Evolutionary conservation across 2,329 filamentous ascomycete genomes (phyloP).

Genomic region (Cladosporium sp.): DNA sequence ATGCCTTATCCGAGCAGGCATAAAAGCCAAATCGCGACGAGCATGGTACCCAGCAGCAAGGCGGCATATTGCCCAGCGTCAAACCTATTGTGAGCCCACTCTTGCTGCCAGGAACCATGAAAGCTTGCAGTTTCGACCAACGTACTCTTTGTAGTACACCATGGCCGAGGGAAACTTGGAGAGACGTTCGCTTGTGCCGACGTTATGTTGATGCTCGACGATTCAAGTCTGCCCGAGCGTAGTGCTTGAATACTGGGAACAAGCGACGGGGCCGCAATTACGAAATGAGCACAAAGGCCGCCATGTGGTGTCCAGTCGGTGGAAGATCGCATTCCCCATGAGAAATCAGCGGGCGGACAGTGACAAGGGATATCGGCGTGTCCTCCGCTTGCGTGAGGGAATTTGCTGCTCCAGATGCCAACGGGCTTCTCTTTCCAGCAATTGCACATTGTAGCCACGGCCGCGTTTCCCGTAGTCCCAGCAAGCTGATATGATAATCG

Average conservation of each 20-base stretch:
- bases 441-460: background rate
- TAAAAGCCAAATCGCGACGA: background rate
- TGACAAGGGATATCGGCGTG: background rate
- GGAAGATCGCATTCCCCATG: background rate
- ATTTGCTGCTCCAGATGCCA: background rate
- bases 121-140: background rate
- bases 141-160: no score
- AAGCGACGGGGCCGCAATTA: background rate
- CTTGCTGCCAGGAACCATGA: background rate
- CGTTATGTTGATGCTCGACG: no score
- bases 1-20: background rate
- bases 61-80: background rate
- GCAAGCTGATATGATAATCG: background rate
- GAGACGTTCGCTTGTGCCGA: no score
- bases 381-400: background rate
- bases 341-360: background rate
- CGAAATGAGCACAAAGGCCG: background rate
- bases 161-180: no score
- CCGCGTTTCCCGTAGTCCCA: background rate
- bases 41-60: background rate
- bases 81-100: background rate
- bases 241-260: background rate
- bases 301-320: background rate
- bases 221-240: no score
- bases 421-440: background rate